These are phyloP conservation scores for Allantophomopsis lycopodina DNA, from an alignment of 2,329 filamentous ascomycete species.

Conservation along the genomic window DNA sequence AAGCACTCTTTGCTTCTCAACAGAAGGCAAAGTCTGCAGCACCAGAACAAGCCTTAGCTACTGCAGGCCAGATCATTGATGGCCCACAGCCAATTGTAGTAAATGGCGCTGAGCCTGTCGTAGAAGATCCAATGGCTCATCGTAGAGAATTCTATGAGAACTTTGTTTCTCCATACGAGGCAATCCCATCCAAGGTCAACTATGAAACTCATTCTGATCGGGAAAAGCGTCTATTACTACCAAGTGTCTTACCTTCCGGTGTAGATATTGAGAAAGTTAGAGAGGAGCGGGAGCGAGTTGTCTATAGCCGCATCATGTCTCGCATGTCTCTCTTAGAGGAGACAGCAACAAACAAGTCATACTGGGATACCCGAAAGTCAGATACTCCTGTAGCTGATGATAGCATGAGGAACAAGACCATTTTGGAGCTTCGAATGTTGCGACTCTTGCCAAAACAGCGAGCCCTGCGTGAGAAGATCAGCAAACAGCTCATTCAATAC, in stretches of 20 bases:
- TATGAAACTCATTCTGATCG: conserved; percentile 70
- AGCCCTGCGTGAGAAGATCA: conserved; percentile 72
- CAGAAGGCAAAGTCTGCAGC: conserved; percentile 36
- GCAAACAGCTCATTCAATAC: conserved; percentile 85
- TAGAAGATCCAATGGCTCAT: conserved; percentile 10
- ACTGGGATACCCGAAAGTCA: conserved; percentile 65
- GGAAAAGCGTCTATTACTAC: conserved; percentile 65
- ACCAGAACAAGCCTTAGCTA: conserved; percentile 7
- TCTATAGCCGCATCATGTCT: conserved; percentile 82
- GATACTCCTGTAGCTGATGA: conserved; percentile 65
- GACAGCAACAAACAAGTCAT: conserved; percentile 71
- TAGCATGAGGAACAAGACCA: conserved; percentile 70
- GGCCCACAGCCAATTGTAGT: conserved; percentile 20
- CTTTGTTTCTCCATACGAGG: conserved; percentile 58
- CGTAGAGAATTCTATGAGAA: conserved; percentile 46
- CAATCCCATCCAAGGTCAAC: conserved; percentile 39
- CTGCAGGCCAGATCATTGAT: conserved; percentile 11
- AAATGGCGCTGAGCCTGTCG: conserved; percentile 16
- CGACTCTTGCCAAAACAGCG: conserved; percentile 81
- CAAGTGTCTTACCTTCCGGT: conserved; percentile 78
- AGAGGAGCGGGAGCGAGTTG: conserved; percentile 73
- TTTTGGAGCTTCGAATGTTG: conserved; percentile 92
- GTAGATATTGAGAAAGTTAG: conserved; percentile 77
- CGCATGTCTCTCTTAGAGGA: conserved; percentile 75
- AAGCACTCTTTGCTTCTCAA: conserved; percentile 66